These are phyloP conservation scores for Hyphodiscus hymeniophilus DNA, from an alignment of 495 filamentous ascomycete species.

Conservation along the genomic window DNA sequence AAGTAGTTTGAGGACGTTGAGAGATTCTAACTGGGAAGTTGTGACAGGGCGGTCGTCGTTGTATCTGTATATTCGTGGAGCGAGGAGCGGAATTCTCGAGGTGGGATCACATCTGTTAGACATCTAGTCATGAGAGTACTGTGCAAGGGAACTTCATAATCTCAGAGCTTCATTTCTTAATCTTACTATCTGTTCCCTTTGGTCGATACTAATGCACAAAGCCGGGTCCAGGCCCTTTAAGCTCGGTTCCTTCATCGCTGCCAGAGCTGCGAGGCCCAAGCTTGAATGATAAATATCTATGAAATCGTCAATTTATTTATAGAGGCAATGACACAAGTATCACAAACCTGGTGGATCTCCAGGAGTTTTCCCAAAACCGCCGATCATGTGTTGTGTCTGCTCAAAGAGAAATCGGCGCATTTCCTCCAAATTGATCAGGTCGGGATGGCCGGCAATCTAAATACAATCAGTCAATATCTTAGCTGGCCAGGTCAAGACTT, in stretches of 20 bases:
- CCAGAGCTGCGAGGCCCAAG: constrained; percentile 74
- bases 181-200: constrained; percentile 34
- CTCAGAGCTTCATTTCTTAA: constrained; percentile 7
- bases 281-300: constrained; percentile 81
- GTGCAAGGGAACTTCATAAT: too few species aligned
- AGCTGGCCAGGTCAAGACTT: constrained; percentile 18
- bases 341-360: constrained; percentile 56
- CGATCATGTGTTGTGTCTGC: constrained; percentile 83
- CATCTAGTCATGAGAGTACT: too few species aligned
- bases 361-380: constrained; percentile 81
- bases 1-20: too few species aligned
- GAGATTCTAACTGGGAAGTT: too few species aligned
- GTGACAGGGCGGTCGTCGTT: too few species aligned
- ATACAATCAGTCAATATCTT: not conserved
- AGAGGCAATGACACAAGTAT: not conserved
- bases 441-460: constrained; percentile 54
- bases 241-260: constrained; percentile 53
- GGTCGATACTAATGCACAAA: constrained; percentile 53
- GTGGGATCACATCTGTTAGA: too few species aligned
- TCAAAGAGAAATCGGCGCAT: constrained; percentile 73
- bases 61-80: too few species aligned
- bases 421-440: constrained; percentile 49
- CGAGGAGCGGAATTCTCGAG: too few species aligned
- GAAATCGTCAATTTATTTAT: not conserved
- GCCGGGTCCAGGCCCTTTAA: constrained; percentile 57